Evolutionary conservation across 2,329 filamentous ascomycete genomes (phyloP).

Genomic region (Xylaria sp.): DNA sequence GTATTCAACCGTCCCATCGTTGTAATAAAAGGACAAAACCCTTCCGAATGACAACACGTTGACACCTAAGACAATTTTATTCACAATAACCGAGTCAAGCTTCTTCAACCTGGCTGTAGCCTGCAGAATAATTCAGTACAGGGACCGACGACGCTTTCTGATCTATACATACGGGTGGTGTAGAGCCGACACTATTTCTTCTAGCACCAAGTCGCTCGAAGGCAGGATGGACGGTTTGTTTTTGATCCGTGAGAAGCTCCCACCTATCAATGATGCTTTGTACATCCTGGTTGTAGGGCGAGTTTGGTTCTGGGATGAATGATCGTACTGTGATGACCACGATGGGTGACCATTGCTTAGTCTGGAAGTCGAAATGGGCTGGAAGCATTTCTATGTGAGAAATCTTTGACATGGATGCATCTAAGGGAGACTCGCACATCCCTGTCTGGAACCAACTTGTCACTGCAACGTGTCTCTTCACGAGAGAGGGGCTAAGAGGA

Average conservation of each 20-base stretch:
- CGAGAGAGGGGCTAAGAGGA: conserved; percentile 63
- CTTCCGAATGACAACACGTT: conserved; percentile 77
- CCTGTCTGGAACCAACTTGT: conserved; percentile 68
- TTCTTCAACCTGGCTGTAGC: conserved; percentile 63
- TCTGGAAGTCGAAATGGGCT: conserved; percentile 68
- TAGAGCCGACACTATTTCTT: conserved; percentile 61
- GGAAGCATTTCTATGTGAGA: conserved; percentile 82
- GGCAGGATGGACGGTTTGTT: conserved; percentile 75
- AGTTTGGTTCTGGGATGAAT: conserved; percentile 62
- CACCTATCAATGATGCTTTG: conserved; percentile 85
- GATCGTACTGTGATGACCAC: conserved; percentile 81
- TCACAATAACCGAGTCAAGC: conserved; percentile 73
- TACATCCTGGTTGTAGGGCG: conserved; percentile 70
- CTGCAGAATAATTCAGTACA: conserved; percentile 40
- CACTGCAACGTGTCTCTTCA: conserved; percentile 66
- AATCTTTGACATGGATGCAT: conserved; percentile 69
- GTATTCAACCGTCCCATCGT: conserved; percentile 84
- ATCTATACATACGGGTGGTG: conserved; percentile 38
- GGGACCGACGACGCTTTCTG: background rate
- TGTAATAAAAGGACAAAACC: conserved; percentile 76
- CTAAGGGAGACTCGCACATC: conserved; percentile 55
- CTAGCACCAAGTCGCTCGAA: conserved; percentile 79
- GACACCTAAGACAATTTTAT: conserved; percentile 77
- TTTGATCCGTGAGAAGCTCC: conserved; percentile 76
- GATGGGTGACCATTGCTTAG: conserved; percentile 66